A percentile compares a stretch with the other conserved stretches of the same genome.
phyloP scores from a whole-genome alignment of 1,284 basidiomycete genomes.

The Rhodotorula glutinis region DNA sequence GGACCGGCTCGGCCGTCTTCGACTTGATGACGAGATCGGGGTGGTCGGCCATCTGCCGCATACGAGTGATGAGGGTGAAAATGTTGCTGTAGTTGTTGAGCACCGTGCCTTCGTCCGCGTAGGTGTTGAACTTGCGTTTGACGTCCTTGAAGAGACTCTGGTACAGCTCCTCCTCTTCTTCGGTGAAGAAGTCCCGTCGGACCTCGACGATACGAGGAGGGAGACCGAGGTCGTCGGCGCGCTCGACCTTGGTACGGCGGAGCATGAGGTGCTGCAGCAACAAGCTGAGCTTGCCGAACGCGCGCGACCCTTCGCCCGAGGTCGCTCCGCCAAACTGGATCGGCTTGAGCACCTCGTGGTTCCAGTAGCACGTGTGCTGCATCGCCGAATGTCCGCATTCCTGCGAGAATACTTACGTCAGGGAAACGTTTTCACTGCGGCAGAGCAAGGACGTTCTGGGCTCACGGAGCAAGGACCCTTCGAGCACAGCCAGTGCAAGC shows the following conservation, averaged over 20 bases:
- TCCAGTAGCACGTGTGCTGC: constrained; percentile 82
- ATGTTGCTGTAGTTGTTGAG: constrained; percentile 81
- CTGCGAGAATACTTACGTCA: not conserved
- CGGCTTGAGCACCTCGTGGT: constrained; percentile 87
- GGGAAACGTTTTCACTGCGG: not conserved
- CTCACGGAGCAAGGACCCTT: constrained; percentile 83
- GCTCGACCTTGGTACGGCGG: constrained; percentile 69
- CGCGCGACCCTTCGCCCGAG: constrained; percentile 67
- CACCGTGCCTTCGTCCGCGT: constrained; percentile 77
- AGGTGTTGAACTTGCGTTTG: constrained; percentile 86
- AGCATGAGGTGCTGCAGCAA: constrained; percentile 96
- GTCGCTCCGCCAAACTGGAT: constrained; percentile 70
- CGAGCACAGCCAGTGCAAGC: constrained; percentile 83
- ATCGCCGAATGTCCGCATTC: constrained; percentile 53
- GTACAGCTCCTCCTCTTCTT: constrained; percentile 87
- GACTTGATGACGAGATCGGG: constrained; percentile 88
- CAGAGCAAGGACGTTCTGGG: constrained; percentile 3
- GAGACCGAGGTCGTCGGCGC: constrained; percentile 95
- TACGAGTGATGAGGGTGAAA: constrained; percentile 63
- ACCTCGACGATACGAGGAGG: constrained; percentile 90
- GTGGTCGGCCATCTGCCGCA: constrained; percentile 74
- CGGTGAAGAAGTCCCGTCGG: constrained; percentile 88
- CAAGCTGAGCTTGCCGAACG: constrained; percentile 86
- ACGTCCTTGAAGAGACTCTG: constrained; percentile 87
- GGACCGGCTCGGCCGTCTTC: constrained; percentile 45